Conservation (phyloP, 768 basidiomycete species). For the Mycena crocata region DNA sequence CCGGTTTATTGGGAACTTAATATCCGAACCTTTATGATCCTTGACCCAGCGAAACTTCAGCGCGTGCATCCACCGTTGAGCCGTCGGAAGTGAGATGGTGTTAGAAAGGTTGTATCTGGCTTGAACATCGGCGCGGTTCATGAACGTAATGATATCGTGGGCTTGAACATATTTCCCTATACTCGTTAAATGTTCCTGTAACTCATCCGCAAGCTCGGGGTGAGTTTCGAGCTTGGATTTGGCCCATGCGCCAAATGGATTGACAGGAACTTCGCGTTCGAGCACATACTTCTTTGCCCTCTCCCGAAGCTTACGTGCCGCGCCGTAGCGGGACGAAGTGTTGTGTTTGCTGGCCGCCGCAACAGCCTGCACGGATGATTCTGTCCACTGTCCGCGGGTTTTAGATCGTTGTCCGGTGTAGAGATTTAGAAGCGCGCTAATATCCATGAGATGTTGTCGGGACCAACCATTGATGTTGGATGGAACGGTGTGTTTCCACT, state of each 20-base stretch:
- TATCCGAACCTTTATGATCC: not conserved
- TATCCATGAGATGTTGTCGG: not conserved
- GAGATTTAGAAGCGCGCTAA: not conserved
- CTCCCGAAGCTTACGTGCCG: not conserved
- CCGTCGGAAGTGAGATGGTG: not conserved
- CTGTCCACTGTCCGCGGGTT: conserved; percentile 1
- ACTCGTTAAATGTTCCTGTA: not conserved
- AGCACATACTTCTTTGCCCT: not conserved
- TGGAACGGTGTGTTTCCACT: too few species aligned
- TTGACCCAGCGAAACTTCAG: not conserved
- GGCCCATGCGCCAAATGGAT: conserved; percentile 22
- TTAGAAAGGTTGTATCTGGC: not conserved
- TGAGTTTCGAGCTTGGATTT: not conserved
- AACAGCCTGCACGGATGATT: not conserved
- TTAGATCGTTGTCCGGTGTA: conserved; percentile 2
- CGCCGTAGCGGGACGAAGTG: not conserved
- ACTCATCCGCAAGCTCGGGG: not conserved
- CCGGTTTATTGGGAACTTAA: too few species aligned
- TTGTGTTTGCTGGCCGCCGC: not conserved
- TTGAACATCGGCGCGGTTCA: not conserved
- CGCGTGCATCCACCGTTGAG: not conserved
- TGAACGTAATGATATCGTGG: not conserved
- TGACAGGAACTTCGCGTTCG: conserved; percentile 1
- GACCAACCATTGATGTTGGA: not conserved
- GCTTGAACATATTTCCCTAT: not conserved